These are phyloP conservation scores for Corinectria fuckeliana DNA, from an alignment of 2,329 filamentous ascomycete species.

Conservation along the genomic window DNA sequence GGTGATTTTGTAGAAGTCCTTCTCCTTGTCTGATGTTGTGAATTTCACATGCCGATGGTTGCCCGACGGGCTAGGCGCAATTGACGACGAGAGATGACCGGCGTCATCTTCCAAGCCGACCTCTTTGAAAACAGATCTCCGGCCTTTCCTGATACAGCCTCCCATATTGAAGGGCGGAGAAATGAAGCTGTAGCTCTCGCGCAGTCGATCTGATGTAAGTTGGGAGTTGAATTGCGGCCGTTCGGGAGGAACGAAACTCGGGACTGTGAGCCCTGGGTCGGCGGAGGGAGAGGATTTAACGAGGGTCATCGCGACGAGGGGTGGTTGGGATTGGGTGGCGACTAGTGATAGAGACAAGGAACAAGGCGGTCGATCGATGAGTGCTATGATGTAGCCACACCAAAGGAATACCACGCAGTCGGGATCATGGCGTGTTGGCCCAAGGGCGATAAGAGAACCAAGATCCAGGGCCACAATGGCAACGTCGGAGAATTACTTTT, in stretches of 20 bases:
- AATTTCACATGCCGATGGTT: constrained; percentile 25
- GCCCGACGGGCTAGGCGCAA: constrained; percentile 14
- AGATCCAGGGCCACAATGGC: constrained; percentile 4
- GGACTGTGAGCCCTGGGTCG: constrained; percentile 21
- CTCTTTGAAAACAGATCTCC: constrained; percentile 61
- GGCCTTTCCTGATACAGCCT: constrained; percentile 56
- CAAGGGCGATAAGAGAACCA: constrained; percentile 10
- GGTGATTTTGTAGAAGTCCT: constrained; percentile 41
- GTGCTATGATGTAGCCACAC: constrained; percentile 38
- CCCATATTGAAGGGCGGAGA: constrained; percentile 49
- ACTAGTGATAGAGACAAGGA: background rate
- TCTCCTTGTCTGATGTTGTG: constrained; percentile 38
- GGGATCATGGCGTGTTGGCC: constrained; percentile 32
- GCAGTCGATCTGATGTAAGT: constrained; percentile 57
- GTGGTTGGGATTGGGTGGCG: constrained; percentile 4
- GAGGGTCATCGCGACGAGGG: constrained; percentile 27
- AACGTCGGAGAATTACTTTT: background rate
- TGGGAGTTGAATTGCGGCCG: constrained; percentile 60
- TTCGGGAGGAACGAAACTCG: constrained; percentile 26
- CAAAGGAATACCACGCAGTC: constrained; percentile 31
- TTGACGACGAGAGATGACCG: constrained; percentile 29
- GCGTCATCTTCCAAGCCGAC: constrained; percentile 51
- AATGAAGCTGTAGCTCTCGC: constrained; percentile 52
- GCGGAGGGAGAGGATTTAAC: constrained; percentile 29
- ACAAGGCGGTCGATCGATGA: constrained; percentile 25